Conservation (phyloP, 495 filamentous ascomycete genomes). For the Pseudevernia furfuracea region DNA sequence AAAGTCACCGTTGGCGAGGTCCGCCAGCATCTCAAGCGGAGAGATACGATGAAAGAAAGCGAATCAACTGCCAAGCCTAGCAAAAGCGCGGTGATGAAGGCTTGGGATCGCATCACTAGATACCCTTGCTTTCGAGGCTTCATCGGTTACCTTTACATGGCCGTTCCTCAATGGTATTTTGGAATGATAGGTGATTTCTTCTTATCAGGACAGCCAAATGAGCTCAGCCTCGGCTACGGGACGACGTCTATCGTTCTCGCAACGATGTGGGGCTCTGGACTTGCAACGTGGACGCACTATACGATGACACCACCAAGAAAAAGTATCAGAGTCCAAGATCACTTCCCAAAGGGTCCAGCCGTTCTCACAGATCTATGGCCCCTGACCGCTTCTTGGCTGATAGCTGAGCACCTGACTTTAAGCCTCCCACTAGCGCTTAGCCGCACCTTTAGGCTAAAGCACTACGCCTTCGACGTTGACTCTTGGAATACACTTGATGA, state of each 20-base stretch:
- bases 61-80: not conserved
- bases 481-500: slow-evolving; percentile 21
- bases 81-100: not conserved
- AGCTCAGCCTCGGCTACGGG: slow-evolving; percentile 24
- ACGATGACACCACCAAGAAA: slow-evolving; percentile 23
- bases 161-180: slow-evolving; percentile 25
- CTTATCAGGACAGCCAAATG: slow-evolving; percentile 24
- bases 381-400: slow-evolving; percentile 20
- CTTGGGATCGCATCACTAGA: slow-evolving; percentile 16
- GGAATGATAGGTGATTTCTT: slow-evolving; percentile 23
- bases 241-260: slow-evolving; percentile 23
- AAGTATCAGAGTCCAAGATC: slow-evolving; percentile 14
- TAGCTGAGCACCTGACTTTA: slow-evolving; percentile 21
- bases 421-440: slow-evolving; percentile 22
- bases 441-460: slow-evolving; percentile 19
- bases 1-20: slow-evolving; percentile 20
- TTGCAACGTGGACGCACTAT: slow-evolving; percentile 26
- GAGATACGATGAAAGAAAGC: slow-evolving; percentile 5
- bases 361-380: slow-evolving; percentile 24
- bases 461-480: slow-evolving; percentile 21
- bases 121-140: slow-evolving; percentile 24
- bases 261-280: slow-evolving; percentile 20
- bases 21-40: slow-evolving; percentile 16
- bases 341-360: slow-evolving; percentile 25
- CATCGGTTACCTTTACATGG: slow-evolving; percentile 20